Conservation (phyloP, 2,329 filamentous ascomycete genomes). For the Fusarium floridanum region DNA sequence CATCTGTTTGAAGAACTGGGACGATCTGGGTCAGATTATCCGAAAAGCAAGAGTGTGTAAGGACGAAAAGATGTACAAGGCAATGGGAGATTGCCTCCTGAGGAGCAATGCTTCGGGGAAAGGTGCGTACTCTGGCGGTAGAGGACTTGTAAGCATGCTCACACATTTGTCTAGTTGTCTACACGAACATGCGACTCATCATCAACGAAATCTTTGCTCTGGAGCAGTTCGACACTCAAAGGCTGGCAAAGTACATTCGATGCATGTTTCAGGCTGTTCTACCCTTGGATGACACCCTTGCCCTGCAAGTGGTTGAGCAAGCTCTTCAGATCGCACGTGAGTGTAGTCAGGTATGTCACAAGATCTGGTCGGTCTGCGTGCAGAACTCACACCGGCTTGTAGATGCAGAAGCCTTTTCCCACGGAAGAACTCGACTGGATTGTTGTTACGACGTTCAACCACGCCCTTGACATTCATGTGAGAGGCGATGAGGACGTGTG, state of each 20-base stretch:
- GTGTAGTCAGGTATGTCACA: slow-evolving; percentile 57
- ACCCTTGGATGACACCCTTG: slow-evolving; percentile 65
- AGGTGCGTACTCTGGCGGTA: slow-evolving; percentile 55
- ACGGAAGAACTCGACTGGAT: slow-evolving; percentile 81
- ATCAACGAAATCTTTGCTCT: slow-evolving; percentile 76
- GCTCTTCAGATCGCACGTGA: slow-evolving; percentile 66
- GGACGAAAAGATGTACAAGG: slow-evolving; percentile 65
- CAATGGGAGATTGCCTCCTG: slow-evolving; percentile 76
- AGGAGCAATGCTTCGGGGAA: slow-evolving; percentile 64
- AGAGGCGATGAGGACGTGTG: slow-evolving; percentile 66
- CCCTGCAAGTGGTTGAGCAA: slow-evolving; percentile 74
- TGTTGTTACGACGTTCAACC: slow-evolving; percentile 77
- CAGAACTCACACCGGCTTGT: slow-evolving; percentile 5
- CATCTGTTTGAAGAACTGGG: slow-evolving; percentile 75
- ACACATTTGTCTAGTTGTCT: slow-evolving; percentile 57
- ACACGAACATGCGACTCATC: slow-evolving; percentile 71
- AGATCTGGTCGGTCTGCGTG: background rate
- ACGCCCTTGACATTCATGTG: slow-evolving; percentile 75
- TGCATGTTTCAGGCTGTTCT: slow-evolving; percentile 80
- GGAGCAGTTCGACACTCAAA: slow-evolving; percentile 66
- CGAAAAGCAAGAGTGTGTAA: slow-evolving; percentile 60
- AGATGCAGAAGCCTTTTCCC: slow-evolving; percentile 68
- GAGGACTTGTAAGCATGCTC: background rate
- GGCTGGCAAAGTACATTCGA: slow-evolving; percentile 81
- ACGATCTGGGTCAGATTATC: slow-evolving; percentile 73